Evolutionary conservation across 2,329 filamentous ascomycete species (phyloP).

Genomic region (Aspergillus ruber): DNA sequence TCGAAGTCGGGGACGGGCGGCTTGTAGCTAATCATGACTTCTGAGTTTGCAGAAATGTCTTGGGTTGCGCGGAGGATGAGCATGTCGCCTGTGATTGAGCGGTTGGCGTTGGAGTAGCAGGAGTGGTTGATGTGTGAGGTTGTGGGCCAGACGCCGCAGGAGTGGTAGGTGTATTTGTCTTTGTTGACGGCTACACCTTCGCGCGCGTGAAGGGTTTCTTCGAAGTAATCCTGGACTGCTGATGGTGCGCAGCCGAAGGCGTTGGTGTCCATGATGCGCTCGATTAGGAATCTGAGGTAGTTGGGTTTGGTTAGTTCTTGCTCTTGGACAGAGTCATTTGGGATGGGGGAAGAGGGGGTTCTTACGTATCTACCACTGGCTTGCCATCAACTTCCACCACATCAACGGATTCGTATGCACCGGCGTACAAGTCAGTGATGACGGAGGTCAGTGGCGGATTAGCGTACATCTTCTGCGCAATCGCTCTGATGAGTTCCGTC

Average conservation of each 20-base stretch:
- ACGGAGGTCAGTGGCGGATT: slow-evolving; percentile 29
- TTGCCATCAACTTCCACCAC: slow-evolving; percentile 27
- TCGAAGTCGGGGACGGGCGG: slow-evolving; percentile 7
- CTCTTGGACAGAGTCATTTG: neutral
- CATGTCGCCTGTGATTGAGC: slow-evolving; percentile 51
- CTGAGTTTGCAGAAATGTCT: slow-evolving; percentile 39
- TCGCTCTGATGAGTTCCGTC: slow-evolving; percentile 34
- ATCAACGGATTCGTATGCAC: slow-evolving; percentile 31
- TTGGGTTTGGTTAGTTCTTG: no score
- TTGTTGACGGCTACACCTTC: neutral
- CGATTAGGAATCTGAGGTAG: slow-evolving; percentile 41
- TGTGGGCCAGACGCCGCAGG: slow-evolving; percentile 43
- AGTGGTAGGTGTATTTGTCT: slow-evolving; percentile 9
- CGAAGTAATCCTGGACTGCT: slow-evolving; percentile 6
- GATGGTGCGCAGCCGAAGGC: slow-evolving; percentile 34
- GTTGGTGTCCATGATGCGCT: slow-evolving; percentile 40
- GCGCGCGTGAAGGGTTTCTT: neutral
- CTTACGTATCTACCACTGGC: slow-evolving; percentile 44
- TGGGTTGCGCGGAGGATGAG: slow-evolving; percentile 43
- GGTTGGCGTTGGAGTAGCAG: slow-evolving; percentile 43
- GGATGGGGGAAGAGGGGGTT: slow-evolving; percentile 4
- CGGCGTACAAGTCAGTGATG: slow-evolving; percentile 37
- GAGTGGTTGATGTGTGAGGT: slow-evolving; percentile 50
- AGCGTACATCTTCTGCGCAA: slow-evolving; percentile 43
- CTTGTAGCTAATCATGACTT: slow-evolving; percentile 42